phyloP scores from a whole-genome alignment of 139 green algal genomes.

The Mychonastes homosphaera region DNA sequence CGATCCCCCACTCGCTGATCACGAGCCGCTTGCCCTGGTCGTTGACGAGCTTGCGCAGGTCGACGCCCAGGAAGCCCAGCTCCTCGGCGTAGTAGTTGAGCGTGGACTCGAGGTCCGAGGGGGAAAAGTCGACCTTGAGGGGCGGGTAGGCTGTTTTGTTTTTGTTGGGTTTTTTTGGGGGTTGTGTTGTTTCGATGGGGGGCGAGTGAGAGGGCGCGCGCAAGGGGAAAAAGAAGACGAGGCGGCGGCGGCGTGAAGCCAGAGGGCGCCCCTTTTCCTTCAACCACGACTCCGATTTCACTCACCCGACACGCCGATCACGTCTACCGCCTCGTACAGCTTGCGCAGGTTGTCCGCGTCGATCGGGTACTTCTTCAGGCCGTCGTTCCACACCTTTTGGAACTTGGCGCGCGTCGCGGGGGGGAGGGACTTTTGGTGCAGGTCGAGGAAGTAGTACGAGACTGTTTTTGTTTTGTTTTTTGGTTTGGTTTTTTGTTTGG shows the following conservation, averaged over 20 bases:
- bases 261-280: not conserved
- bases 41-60: slow-evolving; percentile 8
- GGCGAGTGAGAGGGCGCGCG: too few species aligned
- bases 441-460: too few species aligned
- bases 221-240: too few species aligned
- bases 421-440: too few species aligned
- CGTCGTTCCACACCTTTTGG: slow-evolving; percentile 8
- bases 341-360: slow-evolving; percentile 12
- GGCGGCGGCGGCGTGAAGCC: too few species aligned
- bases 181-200: too few species aligned
- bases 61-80: slow-evolving; percentile 13
- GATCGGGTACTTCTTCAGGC: slow-evolving; percentile 3
- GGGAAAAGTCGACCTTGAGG: too few species aligned
- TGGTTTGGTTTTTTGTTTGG: too few species aligned
- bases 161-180: not conserved
- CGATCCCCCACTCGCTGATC: slow-evolving; percentile 21
- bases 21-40: slow-evolving; percentile 19
- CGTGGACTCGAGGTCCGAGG: not conserved
- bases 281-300: not conserved
- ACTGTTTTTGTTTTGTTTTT: too few species aligned
- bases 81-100: slow-evolving; percentile 6
- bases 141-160: not conserved
- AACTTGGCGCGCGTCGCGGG: too few species aligned
- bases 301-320: slow-evolving; percentile 21
- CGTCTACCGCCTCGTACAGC: slow-evolving; percentile 19